phyloP scores from a whole-genome alignment of 2,329 filamentous ascomycete genomes.

The Microsporum ferrugineum region DNA sequence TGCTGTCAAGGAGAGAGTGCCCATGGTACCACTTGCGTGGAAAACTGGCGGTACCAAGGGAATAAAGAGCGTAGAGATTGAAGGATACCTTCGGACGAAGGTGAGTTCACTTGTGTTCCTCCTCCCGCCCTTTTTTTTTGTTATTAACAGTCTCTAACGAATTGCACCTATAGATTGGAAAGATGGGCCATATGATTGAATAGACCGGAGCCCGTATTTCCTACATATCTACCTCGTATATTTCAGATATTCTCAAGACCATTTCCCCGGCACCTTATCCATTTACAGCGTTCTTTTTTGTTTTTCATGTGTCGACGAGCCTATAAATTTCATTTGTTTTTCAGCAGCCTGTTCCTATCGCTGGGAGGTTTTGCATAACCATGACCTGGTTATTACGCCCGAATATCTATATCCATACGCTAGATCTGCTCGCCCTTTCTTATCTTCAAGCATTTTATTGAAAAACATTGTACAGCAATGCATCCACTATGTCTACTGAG shows the following conservation, averaged over 20 bases:
- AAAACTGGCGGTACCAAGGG: conserved; percentile 65
- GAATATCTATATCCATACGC: not conserved
- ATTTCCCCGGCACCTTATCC: not conserved
- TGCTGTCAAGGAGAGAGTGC: conserved; percentile 74
- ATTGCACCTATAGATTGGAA: conserved; percentile 52
- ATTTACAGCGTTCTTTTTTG: not conserved
- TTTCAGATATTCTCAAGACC: not conserved
- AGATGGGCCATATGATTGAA: conserved; percentile 68
- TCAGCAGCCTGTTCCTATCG: not conserved
- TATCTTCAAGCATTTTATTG: too few relatives aligned
- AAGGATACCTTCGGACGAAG: conserved; percentile 91
- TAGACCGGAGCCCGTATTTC: conserved; percentile 13
- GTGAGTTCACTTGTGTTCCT: conserved; percentile 38
- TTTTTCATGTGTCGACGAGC: not conserved
- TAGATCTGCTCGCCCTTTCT: too few relatives aligned
- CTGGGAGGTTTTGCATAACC: not conserved
- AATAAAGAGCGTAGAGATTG: conserved; percentile 76
- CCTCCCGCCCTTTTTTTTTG: not conserved
- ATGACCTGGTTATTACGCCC: not conserved
- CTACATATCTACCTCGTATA: not conserved
- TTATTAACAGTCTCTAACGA: not conserved
- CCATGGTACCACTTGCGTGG: conserved; percentile 94
- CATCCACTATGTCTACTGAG: too few relatives aligned
- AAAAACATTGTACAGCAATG: too few relatives aligned
- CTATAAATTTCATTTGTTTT: not conserved